Evolutionary conservation across 768 basidiomycete genomes (phyloP).

Genomic region (Termitomyces sp.): DNA sequence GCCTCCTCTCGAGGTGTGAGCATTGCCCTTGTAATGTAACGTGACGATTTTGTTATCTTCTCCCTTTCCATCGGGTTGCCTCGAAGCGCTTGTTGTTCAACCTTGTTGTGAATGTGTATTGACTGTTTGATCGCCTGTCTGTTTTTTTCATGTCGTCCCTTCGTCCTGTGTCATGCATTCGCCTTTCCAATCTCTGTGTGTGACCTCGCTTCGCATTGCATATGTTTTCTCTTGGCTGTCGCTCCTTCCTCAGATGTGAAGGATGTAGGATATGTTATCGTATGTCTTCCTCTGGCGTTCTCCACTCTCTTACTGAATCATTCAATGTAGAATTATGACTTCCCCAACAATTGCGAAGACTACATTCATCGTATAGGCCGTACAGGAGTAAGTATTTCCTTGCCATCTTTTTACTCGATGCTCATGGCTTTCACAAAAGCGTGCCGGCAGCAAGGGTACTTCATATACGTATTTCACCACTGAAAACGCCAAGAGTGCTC

Average conservation of each 20-base stretch:
- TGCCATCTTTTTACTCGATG: neutral
- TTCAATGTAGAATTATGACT: conserved; percentile 81
- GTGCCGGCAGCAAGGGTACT: conserved; percentile 86
- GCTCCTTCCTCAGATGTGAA: conserved; percentile 77
- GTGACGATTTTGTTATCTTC: conserved; percentile 14
- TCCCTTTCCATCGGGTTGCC: conserved; percentile 18
- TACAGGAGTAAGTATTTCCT: conserved; percentile 62
- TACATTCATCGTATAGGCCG: conserved; percentile 99
- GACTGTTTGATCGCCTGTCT: conserved; percentile 36
- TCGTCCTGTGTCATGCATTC: too few species aligned
- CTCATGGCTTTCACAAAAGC: conserved; percentile 35
- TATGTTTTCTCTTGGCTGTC: conserved; percentile 24
- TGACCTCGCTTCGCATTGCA: conserved; percentile 28
- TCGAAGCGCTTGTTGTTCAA: conserved; percentile 45
- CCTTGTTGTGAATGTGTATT: conserved; percentile 31
- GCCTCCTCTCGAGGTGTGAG: conserved; percentile 27
- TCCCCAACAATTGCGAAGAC: conserved; percentile 97
- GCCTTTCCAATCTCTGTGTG: conserved; percentile 15
- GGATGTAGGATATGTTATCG: conserved; percentile 97
- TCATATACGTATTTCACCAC: conserved; percentile 97
- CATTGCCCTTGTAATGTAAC: conserved; percentile 28
- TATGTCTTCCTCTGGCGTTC: conserved; percentile 33
- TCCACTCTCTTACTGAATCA: conserved; percentile 6
- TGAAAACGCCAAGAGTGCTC: conserved; percentile 91
- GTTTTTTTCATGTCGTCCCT: neutral